Base-by-base conservation (phyloP, 2,329 filamentous ascomycete genomes). In the Pseudogymnoascus sp. region DNA sequence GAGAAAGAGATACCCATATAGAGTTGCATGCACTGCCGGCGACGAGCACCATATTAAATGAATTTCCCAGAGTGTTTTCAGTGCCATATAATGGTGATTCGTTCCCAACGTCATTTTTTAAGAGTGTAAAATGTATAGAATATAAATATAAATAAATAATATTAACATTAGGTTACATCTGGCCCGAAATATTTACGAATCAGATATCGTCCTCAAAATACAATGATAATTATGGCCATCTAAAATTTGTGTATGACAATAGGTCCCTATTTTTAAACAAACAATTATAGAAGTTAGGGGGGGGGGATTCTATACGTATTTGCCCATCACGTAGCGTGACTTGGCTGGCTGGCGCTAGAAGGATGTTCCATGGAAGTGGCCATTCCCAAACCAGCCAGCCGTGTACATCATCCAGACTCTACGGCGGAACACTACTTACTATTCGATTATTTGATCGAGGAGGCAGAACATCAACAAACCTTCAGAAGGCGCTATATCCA, bases 401-500 rank as follows among this genome's bases (percentile, higher is more conserved):
- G 30, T 12, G 28, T 55, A 55, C 28, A 55, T 55, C 49, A 55
- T 55, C 49, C 25, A 55, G 49, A n/a, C 49, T 55, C 49, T 33
- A 55, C 25, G 12, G 49, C 33, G 49, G 49, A 55, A 55, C 49
- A 19, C 45, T 19, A 19, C 42, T n/a, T 41, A 22, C 41, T 16
- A 49, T 49, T 28, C 22, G 41, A 45, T 25, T 52, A 55, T 55
- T 55, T 16, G 28, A 55, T 33, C 25, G 25, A 55, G 12, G 49
- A 55, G n/a, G 49, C 25, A 52, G n/a, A 52, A 52, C 45, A 55
- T 55, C 49, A 33, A 55, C 49, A 55, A 55, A 55, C 28, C 28
- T 55, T 55, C 28, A 33, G 12, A 22, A 55, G 49, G 49, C 30
- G 22, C 49, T n/a, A 55, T 55, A 55, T 55, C 28, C 28, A 33